Percentiles rank a stretch among this genome's conserved stretches.
Conservation (phyloP, 768 basidiomycete species). For the Lyophyllum atratum region DNA sequence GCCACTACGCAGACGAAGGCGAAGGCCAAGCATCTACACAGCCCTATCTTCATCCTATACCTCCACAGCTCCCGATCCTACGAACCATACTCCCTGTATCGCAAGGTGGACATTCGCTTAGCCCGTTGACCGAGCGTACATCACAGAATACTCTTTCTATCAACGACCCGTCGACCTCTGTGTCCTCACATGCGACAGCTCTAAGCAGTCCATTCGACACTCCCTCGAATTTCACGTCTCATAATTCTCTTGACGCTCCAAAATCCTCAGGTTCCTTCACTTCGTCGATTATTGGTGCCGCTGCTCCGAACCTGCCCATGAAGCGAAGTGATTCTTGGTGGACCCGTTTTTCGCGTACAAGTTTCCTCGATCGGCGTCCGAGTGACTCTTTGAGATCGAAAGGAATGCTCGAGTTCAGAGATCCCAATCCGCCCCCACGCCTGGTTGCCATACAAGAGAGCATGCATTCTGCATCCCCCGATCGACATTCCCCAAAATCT, state of each 20-base stretch:
- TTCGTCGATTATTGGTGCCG: conserved; percentile 45
- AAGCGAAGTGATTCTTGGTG: conserved; percentile 79
- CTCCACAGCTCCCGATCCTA: conserved; percentile 24
- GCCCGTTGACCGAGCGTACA: conserved; percentile 39
- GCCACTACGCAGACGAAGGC: conserved; percentile 19
- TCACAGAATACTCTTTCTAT: conserved; percentile 34
- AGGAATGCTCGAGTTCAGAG: conserved; percentile 59
- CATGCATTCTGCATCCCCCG: conserved; percentile 30
- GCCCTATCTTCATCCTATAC: conserved; percentile 13
- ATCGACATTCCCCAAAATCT: conserved; percentile 17
- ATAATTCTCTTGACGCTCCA: conserved; percentile 27
- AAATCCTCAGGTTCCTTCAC: conserved; percentile 28
- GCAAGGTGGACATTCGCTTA: conserved; percentile 33
- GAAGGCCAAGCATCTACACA: background rate
- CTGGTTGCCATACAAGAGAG: conserved; percentile 63
- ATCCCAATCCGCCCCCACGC: conserved; percentile 77
- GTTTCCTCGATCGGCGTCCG: conserved; percentile 59
- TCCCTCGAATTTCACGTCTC: conserved; percentile 27
- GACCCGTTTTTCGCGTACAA: conserved; percentile 67
- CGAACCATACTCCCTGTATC: conserved; percentile 35
- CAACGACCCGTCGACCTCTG: conserved; percentile 25
- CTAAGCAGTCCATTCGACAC: conserved; percentile 27
- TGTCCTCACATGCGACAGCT: conserved; percentile 28
- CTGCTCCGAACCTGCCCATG: conserved; percentile 46
- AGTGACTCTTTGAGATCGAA: conserved; percentile 38